These are phyloP conservation scores for Pleodorina starrii DNA, from an alignment of 139 green algal genomes.

Conservation along the genomic window DNA sequence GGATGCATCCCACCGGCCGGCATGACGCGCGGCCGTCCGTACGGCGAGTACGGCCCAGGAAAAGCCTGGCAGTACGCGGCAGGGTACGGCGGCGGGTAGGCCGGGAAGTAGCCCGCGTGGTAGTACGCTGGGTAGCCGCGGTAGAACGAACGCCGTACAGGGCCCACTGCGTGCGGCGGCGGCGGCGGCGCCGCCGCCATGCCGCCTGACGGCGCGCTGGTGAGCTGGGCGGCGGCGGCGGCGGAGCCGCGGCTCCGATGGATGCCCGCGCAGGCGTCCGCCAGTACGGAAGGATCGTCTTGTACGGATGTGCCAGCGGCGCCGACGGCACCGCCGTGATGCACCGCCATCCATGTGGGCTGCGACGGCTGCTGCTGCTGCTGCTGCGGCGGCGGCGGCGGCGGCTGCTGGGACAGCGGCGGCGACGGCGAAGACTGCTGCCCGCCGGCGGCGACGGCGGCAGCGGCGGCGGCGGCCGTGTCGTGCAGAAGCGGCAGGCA, in stretches of 20 bases:
- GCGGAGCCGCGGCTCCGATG: neutral
- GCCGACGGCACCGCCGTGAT: neutral
- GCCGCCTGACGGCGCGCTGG: too few relatives aligned
- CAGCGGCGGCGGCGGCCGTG: neutral
- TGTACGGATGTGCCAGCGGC: neutral
- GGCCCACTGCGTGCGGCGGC: neutral
- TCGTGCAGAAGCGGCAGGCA: neutral
- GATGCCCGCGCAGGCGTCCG: neutral
- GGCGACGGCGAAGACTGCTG: neutral
- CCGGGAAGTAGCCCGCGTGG: neutral
- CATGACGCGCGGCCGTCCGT: neutral
- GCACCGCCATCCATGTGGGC: too few relatives aligned
- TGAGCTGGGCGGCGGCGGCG: neutral
- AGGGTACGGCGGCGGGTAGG: slow-evolving; percentile 3
- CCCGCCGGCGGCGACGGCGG: neutral
- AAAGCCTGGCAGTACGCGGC: neutral
- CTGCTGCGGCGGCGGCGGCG: neutral
- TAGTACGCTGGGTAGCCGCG: neutral
- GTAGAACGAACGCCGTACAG: neutral
- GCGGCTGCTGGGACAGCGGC: neutral
- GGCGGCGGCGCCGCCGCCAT: neutral
- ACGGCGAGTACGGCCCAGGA: neutral
- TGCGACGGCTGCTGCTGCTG: too few relatives aligned
- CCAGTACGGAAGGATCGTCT: neutral
- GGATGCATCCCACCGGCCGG: neutral